These are phyloP conservation scores for Teratosphaeria nubilosa DNA, from an alignment of 2,329 filamentous ascomycete species.

Conservation along the genomic window DNA sequence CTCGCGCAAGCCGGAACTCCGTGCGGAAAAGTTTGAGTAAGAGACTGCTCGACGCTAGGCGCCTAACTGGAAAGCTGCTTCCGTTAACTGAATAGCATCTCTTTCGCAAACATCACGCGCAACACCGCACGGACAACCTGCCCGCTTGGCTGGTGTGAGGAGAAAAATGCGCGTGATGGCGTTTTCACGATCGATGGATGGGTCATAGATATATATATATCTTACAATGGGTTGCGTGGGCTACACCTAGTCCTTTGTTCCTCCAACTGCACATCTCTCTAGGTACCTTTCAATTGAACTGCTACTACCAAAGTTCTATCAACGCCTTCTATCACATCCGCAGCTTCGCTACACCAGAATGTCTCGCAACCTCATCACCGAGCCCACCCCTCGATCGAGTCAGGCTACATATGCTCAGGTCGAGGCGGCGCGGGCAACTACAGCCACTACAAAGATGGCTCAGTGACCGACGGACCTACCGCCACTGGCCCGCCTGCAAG, in stretches of 20 bases:
- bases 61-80: constrained; percentile 1
- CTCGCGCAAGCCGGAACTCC: neutral
- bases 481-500: constrained; percentile 40
- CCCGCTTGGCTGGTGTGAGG: neutral
- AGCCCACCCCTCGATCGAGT: constrained; percentile 51
- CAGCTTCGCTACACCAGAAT: constrained; percentile 8
- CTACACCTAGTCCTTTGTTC: neutral
- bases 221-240: neutral
- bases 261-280: neutral
- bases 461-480: constrained; percentile 39
- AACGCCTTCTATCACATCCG: neutral
- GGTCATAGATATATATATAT: neutral
- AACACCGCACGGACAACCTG: neutral
- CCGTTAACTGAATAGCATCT: constrained; percentile 9
- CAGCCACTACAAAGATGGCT: constrained; percentile 44
- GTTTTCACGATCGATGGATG: neutral
- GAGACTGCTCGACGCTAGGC: neutral
- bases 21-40: neutral
- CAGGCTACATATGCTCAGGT: constrained; percentile 42
- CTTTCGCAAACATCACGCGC: neutral
- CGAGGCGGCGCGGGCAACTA: constrained; percentile 51
- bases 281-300: neutral
- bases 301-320: neutral
- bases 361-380: constrained; percentile 43
- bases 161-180: constrained; percentile 3